A percentile compares a stretch with the other conserved stretches of the same genome.
Conservation (phyloP, 495 filamentous ascomycete species). For the Penicilliopsis zonata region DNA sequence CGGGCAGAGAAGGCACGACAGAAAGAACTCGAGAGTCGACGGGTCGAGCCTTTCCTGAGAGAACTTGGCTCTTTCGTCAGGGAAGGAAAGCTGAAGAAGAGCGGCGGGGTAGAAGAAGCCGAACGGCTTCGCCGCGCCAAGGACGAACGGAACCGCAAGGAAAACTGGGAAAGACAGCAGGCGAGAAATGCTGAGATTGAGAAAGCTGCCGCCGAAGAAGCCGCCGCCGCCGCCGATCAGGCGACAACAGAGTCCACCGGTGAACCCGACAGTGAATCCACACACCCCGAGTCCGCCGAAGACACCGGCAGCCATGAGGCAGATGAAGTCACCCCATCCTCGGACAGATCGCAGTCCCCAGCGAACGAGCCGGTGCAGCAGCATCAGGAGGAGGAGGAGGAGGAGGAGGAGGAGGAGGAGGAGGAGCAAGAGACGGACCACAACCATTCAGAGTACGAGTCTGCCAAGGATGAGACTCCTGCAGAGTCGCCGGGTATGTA, state of each 20-base stretch:
- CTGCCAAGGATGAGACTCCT: constrained; percentile 3
- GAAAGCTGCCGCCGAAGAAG: constrained; percentile 8
- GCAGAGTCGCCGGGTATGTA: constrained; percentile 6
- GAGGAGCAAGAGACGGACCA: not conserved
- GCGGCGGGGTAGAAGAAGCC: constrained; percentile 85
- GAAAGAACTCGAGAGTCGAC: constrained; percentile 71
- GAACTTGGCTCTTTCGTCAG: constrained; percentile 82
- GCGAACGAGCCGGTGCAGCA: too few species aligned
- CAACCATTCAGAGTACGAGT: not conserved
- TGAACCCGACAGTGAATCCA: not conserved
- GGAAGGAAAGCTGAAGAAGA: constrained; percentile 90
- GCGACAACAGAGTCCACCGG: constrained; percentile 3
- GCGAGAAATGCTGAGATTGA: constrained; percentile 35
- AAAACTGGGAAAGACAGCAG: constrained; percentile 67
- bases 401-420: constrained; percentile 4
- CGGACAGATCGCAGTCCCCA: constrained; percentile 2
- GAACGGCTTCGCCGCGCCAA: constrained; percentile 74
- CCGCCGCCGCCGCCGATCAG: constrained; percentile 11
- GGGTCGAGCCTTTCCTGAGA: constrained; percentile 71
- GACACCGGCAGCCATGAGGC: constrained; percentile 1
- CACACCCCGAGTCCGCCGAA: not conserved
- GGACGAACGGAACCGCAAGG: constrained; percentile 76
- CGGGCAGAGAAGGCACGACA: constrained; percentile 80
- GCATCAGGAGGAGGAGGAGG: constrained; percentile 3
- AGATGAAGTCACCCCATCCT: constrained; percentile 14